Percentiles rank a stretch among this genome's conserved stretches.
Conservation (phyloP, 208 protist genomes). For the Spongospora subterranea region DNA sequence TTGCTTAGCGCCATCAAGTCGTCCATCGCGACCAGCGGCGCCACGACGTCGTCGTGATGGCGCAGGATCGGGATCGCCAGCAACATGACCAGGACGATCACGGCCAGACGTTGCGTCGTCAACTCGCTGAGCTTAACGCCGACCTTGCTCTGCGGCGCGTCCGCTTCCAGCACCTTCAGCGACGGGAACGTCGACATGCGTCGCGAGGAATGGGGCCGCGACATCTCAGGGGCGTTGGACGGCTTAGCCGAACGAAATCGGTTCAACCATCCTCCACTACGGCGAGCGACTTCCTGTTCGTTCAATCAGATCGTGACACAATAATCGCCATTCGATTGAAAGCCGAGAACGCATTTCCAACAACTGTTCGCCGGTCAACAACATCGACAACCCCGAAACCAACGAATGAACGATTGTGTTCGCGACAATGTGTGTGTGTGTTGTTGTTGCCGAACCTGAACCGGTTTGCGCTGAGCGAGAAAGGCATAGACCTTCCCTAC, state of each 20-base stretch:
- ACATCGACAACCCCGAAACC: too few species aligned
- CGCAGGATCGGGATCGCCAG: slow-evolving; percentile 30
- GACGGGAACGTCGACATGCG: not conserved
- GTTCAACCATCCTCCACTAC: too few species aligned
- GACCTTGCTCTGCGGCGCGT: not conserved
- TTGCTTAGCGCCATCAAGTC: not conserved
- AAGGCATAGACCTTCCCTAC: not conserved
- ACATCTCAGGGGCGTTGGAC: too few species aligned
- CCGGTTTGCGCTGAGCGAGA: not conserved
- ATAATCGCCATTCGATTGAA: too few species aligned
- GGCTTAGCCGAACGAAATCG: too few species aligned
- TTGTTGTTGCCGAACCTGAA: not conserved
- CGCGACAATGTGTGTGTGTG: not conserved
- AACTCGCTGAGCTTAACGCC: not conserved
- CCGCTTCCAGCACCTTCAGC: not conserved
- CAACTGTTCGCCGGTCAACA: too few species aligned
- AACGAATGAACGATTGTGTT: not conserved
- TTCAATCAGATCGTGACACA: too few species aligned
- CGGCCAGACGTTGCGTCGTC: not conserved
- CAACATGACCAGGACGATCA: slow-evolving; percentile 7
- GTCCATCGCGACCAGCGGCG: not conserved
- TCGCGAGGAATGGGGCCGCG: not conserved
- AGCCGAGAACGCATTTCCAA: too few species aligned
- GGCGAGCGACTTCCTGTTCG: too few species aligned
- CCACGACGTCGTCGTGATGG: not conserved